These are phyloP conservation scores for Aspergillus floridensis DNA, from an alignment of 2,329 filamentous ascomycete species.

Conservation along the genomic window DNA sequence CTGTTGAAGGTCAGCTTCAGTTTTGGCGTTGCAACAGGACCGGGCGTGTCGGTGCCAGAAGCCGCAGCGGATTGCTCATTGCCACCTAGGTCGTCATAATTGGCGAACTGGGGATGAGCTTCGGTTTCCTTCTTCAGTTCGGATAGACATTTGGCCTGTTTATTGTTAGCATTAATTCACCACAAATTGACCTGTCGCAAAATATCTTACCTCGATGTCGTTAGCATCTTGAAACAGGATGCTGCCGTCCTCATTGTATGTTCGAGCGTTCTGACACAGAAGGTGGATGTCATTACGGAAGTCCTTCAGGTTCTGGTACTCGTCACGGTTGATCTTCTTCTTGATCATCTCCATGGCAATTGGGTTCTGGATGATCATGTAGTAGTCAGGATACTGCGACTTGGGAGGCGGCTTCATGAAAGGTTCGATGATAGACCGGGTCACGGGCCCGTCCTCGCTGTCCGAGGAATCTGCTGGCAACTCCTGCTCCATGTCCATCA, in stretches of 20 bases:
- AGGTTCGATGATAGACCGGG: constrained; percentile 84
- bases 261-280: constrained; percentile 86
- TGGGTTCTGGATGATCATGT: constrained; percentile 83
- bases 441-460: constrained; percentile 54
- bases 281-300: constrained; percentile 79
- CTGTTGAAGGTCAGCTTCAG: constrained; percentile 65
- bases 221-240: constrained; percentile 89
- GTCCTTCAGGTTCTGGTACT: constrained; percentile 78
- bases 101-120: constrained; percentile 55
- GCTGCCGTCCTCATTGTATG: constrained; percentile 95
- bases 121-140: constrained; percentile 56
- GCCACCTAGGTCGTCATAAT: constrained; percentile 54
- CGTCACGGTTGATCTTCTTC: constrained; percentile 92
- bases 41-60: constrained; percentile 58
- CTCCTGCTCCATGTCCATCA: constrained; percentile 83
- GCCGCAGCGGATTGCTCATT: constrained; percentile 52
- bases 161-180: constrained; percentile 8
- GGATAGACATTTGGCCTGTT: constrained; percentile 49
- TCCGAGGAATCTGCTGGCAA: constrained; percentile 52
- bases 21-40: constrained; percentile 57
- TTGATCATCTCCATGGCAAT: constrained; percentile 96
- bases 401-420: constrained; percentile 91
- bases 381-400: constrained; percentile 91
- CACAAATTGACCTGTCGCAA: neutral
- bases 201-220: constrained; percentile 74